Conservation (phyloP, 352 stramenopile genomes). For the Pythium insidiosum region DNA sequence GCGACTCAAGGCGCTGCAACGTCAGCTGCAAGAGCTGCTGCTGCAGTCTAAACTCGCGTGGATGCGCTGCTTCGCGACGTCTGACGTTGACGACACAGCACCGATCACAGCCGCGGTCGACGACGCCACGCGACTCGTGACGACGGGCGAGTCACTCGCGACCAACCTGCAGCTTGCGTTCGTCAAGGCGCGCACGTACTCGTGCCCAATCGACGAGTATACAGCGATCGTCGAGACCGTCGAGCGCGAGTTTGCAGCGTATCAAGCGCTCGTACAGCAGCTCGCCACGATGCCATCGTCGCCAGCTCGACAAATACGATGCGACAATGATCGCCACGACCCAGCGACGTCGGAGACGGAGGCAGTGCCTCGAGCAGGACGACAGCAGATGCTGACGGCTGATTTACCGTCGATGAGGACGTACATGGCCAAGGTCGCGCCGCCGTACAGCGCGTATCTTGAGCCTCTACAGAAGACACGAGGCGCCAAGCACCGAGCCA, state of each 20-base stretch:
- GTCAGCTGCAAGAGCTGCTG: constrained; percentile 27
- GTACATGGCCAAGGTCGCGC: constrained; percentile 50
- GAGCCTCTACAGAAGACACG: no score
- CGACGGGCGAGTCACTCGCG: constrained; percentile 30
- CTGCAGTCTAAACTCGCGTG: constrained; percentile 50
- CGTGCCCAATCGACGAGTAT: constrained; percentile 30
- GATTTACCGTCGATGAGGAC: constrained; percentile 68
- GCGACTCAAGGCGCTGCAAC: constrained; percentile 27
- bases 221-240: constrained; percentile 33
- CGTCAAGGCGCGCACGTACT: constrained; percentile 20
- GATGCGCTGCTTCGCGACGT: constrained; percentile 45
- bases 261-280: constrained; percentile 26
- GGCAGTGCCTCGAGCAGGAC: neutral
- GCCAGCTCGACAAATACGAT: no score
- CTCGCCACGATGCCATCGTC: constrained; percentile 13
- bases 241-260: constrained; percentile 25
- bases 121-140: constrained; percentile 26
- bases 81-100: no score
- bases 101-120: no score
- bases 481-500: no score
- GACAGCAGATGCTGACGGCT: constrained; percentile 13
- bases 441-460: constrained; percentile 58
- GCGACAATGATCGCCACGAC: no score
- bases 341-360: neutral
- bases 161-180: constrained; percentile 31